A percentile compares a stretch with the other conserved stretches of the same genome.
Evolutionary conservation across 768 basidiomycete genomes (phyloP).

Genomic region (Kwoniella bestiolae): DNA sequence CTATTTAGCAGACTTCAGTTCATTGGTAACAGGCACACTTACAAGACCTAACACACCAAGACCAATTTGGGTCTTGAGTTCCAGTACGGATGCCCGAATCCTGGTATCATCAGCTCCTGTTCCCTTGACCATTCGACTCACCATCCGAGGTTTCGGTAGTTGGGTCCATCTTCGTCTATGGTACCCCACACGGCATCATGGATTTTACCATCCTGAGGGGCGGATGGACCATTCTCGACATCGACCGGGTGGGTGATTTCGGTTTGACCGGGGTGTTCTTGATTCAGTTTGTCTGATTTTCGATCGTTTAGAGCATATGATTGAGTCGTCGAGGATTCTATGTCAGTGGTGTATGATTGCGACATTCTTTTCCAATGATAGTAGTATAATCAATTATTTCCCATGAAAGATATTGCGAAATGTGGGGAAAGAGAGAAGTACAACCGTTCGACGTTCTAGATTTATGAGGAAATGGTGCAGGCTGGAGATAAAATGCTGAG

Average conservation of each 20-base stretch:
- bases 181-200: conserved; percentile 41
- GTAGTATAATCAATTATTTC: neutral
- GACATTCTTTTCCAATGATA: neutral
- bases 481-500: too few relatives aligned
- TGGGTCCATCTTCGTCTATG: conserved; percentile 35
- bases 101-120: conserved; percentile 4
- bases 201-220: conserved; percentile 13
- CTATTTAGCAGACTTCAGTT: too few relatives aligned
- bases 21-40: too few relatives aligned
- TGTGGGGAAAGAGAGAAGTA: neutral
- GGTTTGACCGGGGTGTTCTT: conserved; percentile 7
- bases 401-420: neutral
- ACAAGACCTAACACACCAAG: conserved; percentile 41
- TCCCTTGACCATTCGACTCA: neutral
- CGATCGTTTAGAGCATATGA: neutral
- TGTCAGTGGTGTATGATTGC: neutral
- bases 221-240: neutral
- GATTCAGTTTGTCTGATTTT: conserved; percentile 14
- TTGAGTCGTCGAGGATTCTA: conserved; percentile 5
- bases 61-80: conserved; percentile 43
- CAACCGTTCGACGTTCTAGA: neutral
- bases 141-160: conserved; percentile 35
- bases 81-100: conserved; percentile 37
- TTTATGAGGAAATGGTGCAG: neutral
- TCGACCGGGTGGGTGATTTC: conserved; percentile 17